Evolutionary conservation across 78 protist genomes (phyloP).

Genomic region (Diacronema lutheri): DNA sequence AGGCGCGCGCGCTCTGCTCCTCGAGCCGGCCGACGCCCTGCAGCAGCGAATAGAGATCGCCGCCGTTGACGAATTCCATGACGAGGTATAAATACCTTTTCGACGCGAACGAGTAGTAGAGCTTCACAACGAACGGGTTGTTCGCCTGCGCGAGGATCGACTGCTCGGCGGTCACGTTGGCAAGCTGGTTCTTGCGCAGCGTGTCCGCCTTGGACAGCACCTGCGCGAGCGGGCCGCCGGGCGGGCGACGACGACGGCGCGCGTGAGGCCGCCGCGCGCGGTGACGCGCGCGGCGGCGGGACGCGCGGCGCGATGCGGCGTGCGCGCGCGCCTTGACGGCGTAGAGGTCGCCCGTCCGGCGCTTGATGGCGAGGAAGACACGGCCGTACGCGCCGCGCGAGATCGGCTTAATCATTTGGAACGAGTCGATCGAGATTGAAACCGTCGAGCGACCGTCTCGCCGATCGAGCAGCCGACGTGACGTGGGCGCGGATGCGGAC

Average conservation of each 20-base stretch:
- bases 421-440: background rate
- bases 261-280: background rate
- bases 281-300: background rate
- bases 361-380: slow-evolving; percentile 29
- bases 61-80: slow-evolving; percentile 42
- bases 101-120: slow-evolving; percentile 7
- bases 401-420: slow-evolving; percentile 15
- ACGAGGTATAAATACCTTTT: background rate
- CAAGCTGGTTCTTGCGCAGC: slow-evolving; percentile 60
- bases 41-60: slow-evolving; percentile 20
- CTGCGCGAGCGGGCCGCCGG: background rate
- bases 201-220: slow-evolving; percentile 57
- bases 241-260: background rate
- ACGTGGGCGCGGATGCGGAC: too few relatives aligned
- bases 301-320: background rate
- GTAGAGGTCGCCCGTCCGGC: slow-evolving; percentile 32
- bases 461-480: background rate
- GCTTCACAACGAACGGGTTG: slow-evolving; percentile 24
- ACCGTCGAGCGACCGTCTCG: background rate
- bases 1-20: slow-evolving; percentile 69
- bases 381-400: slow-evolving; percentile 36
- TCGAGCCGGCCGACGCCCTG: background rate
- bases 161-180: slow-evolving; percentile 70
- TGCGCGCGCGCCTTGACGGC: slow-evolving; percentile 10
- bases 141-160: slow-evolving; percentile 51